Base-by-base conservation (phyloP, 2,329 filamentous ascomycete species). In the Penicillium polonicum region DNA sequence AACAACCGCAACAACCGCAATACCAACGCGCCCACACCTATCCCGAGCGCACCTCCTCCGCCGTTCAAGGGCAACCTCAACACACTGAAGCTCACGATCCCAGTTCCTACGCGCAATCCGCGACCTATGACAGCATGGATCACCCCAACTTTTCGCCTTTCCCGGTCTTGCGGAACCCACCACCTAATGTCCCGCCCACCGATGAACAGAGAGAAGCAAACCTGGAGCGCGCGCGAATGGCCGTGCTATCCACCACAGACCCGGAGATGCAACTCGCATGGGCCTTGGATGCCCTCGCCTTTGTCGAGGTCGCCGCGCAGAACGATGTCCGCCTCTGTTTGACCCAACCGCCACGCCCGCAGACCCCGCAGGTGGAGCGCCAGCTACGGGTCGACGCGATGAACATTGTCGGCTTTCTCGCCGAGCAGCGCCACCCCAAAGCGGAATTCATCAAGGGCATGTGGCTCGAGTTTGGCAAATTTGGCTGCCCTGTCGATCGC, bases 381-480 rank as follows among this genome's bases (percentile, higher is more conserved):
- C 91, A 96, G 70, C 80, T 99, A 62, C 88, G 89, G 61, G 79
- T 88, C 49, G 94, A 99, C 73, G 92, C 94, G 33, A 83, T 96
- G 77, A 97, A 92, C 71, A 94, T 99, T 60, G 89, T 97, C 66
- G 85, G 84, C 55, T 97, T 97, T 72, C 81, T 99, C 36, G 90
- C 93, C 25, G 89, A 92, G 52, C 94, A 99, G 74, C 86, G 88
- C 62, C 94, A 99, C 68, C 94, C 94, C 25, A 92, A 94, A 70
- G 94, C 94, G 25, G 86, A 95, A 65, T 99, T 97, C 73, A 91
- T 97, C 80, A 87, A 87, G 68, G 91, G 92, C 59, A 97, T 96
- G 83, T 99, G 94, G 94, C 82, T 96, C 50, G 94, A 99, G 73
- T 99, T 97, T 81, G 94, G 94, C 66, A 96, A 96, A 72, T 97